phyloP scores from a whole-genome alignment of 192 early-diverging fungal species.

The Diversispora eburnea region DNA sequence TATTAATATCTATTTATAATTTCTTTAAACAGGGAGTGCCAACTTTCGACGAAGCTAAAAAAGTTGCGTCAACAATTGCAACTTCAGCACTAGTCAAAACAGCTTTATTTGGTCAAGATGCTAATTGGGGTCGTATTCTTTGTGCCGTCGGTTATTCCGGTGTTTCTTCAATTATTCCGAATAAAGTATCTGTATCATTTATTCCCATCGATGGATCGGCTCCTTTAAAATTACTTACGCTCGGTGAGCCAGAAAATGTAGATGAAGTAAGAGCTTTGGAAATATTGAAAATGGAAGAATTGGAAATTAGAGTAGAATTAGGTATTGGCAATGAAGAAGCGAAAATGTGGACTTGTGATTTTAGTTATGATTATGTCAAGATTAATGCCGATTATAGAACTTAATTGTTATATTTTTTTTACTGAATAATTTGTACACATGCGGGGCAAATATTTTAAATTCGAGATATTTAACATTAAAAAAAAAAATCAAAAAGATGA shows the following conservation, averaged over 20 bases:
- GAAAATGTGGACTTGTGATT: conserved; percentile 92
- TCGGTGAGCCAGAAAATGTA: conserved; percentile 77
- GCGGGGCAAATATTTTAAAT: too few relatives aligned
- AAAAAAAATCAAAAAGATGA: too few relatives aligned
- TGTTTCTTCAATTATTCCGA: conserved; percentile 66
- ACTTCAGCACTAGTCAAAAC: conserved; percentile 95
- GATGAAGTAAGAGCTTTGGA: conserved; percentile 78
- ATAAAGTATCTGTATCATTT: conserved; percentile 72
- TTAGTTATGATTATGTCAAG: conserved; percentile 88
- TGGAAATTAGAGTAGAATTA: conserved; percentile 75
- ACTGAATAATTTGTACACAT: too few relatives aligned
- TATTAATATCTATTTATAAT: not conserved
- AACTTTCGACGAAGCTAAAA: conserved; percentile 73
- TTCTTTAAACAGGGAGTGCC: conserved; percentile 55
- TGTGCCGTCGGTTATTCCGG: conserved; percentile 88
- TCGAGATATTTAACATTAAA: too few relatives aligned
- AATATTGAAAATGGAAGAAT: conserved; percentile 84
- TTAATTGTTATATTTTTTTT: too few relatives aligned
- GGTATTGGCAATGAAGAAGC: conserved; percentile 71
- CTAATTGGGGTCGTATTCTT: conserved; percentile 95
- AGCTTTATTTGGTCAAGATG: conserved; percentile 93
- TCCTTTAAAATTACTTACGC: conserved; percentile 66
- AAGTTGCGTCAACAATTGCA: conserved; percentile 80
- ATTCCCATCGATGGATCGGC: conserved; percentile 59
- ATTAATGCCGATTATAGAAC: conserved; percentile 93